Conservation (phyloP, 2,329 filamentous ascomycete species). For the Colletotrichum spaethianum region DNA sequence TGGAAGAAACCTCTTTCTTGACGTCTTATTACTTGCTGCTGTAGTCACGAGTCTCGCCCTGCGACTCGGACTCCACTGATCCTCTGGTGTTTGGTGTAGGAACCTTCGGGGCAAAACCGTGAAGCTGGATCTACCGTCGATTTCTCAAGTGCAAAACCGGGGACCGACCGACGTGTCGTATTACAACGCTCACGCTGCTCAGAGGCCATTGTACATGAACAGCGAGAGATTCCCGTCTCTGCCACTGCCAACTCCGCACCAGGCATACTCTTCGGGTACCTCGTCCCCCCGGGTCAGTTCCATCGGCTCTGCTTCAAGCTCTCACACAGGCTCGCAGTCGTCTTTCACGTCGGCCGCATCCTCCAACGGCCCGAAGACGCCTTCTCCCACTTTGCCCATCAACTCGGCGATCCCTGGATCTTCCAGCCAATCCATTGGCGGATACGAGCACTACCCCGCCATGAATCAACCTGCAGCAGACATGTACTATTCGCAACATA, state of each 20-base stretch:
- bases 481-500: constrained; percentile 88
- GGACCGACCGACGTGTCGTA: constrained; percentile 79
- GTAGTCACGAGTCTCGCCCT: constrained; percentile 15
- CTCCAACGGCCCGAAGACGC: constrained; percentile 80
- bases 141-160: constrained; percentile 86
- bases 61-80: constrained; percentile 29
- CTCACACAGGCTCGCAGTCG: constrained; percentile 67
- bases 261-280: constrained; percentile 79
- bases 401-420: constrained; percentile 60
- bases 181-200: constrained; percentile 77
- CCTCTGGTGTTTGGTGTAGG: constrained; percentile 24
- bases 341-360: constrained; percentile 69
- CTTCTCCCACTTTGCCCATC: constrained; percentile 77
- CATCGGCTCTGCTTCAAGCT: constrained; percentile 72
- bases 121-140: constrained; percentile 95
- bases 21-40: neutral
- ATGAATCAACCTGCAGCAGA: constrained; percentile 90
- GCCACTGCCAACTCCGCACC: constrained; percentile 77
- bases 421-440: constrained; percentile 54
- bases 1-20: constrained; percentile 3
- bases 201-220: constrained; percentile 76
- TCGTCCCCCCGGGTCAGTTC: constrained; percentile 84
- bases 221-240: constrained; percentile 80
- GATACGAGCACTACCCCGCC: constrained; percentile 63
- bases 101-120: constrained; percentile 71